A percentile compares a stretch with the other conserved stretches of the same genome.
These are phyloP conservation scores for Boletus sp. DNA, from an alignment of 768 basidiomycete species.

Conservation along the genomic window DNA sequence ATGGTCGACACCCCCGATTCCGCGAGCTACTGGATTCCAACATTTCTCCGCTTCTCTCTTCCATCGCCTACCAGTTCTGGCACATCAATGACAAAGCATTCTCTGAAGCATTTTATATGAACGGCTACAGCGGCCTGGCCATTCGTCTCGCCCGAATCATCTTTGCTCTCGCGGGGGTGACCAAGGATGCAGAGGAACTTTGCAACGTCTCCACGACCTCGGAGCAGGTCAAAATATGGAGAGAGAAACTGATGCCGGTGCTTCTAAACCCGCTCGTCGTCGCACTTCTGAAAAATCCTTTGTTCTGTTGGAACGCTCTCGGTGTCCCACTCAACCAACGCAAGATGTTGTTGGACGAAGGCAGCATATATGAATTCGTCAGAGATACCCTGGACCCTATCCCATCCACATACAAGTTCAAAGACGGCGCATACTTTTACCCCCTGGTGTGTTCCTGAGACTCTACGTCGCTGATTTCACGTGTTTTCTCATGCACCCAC, in stretches of 20 bases:
- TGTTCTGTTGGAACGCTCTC: constrained; percentile 73
- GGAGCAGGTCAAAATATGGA: constrained; percentile 66
- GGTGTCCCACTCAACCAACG: constrained; percentile 75
- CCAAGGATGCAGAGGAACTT: constrained; percentile 51
- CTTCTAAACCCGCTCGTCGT: constrained; percentile 58
- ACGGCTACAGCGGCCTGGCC: constrained; percentile 68
- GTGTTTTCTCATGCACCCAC: neutral
- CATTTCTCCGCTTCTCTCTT: constrained; percentile 67
- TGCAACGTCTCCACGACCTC: constrained; percentile 52
- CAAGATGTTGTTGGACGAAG: constrained; percentile 55
- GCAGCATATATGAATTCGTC: constrained; percentile 48
- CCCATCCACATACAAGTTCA: constrained; percentile 47
- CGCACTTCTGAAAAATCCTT: constrained; percentile 43
- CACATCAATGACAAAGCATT: constrained; percentile 52
- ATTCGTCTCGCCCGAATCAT: constrained; percentile 58
- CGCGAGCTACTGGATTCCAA: constrained; percentile 55
- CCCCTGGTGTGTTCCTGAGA: constrained; percentile 39
- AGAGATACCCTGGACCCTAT: constrained; percentile 52
- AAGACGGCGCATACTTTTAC: constrained; percentile 68
- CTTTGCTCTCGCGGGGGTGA: constrained; percentile 60
- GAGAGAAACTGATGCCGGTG: constrained; percentile 55
- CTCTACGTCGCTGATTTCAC: neutral
- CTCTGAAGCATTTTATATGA: constrained; percentile 60
- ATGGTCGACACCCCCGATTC: constrained; percentile 60
- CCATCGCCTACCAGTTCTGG: constrained; percentile 78